Evolutionary conservation across 352 stramenopile genomes (phyloP).

Genomic region (Elongisporangium prolatum): DNA sequence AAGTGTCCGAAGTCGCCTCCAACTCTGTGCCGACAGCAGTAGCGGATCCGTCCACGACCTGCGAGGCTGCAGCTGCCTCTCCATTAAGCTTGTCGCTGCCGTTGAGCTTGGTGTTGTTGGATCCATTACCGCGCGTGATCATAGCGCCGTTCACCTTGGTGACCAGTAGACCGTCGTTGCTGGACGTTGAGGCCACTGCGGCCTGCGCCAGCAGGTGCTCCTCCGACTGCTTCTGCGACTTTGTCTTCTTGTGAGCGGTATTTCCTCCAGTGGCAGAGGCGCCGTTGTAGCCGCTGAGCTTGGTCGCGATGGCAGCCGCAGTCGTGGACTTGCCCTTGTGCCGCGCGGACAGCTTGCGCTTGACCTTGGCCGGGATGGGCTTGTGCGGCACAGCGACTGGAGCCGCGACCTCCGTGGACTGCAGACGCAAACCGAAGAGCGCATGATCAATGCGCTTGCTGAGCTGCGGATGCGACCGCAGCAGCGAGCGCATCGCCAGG

Average conservation of each 20-base stretch:
- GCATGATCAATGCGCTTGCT: not conserved
- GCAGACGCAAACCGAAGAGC: not conserved
- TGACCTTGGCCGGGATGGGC: slow-evolving; percentile 17
- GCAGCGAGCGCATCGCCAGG: not conserved
- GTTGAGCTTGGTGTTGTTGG: not conserved
- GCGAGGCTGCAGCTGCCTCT: not conserved
- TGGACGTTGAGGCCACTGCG: not conserved
- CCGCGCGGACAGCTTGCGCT: slow-evolving; percentile 24
- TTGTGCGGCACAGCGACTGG: slow-evolving; percentile 11
- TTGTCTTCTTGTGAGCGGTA: slow-evolving; percentile 10
- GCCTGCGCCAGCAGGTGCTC: slow-evolving; percentile 27
- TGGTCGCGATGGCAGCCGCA: not conserved
- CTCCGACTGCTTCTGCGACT: slow-evolving; percentile 27
- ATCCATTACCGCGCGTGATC: not conserved
- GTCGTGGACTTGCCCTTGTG: slow-evolving; percentile 19
- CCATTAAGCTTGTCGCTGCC: slow-evolving; percentile 2
- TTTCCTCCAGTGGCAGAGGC: slow-evolving; percentile 8
- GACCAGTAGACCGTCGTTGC: not conserved
- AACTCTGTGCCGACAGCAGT: not conserved
- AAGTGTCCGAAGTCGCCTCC: not conserved
- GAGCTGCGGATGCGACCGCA: not conserved
- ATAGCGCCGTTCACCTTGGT: not conserved
- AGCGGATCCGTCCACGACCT: not conserved
- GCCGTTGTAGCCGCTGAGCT: slow-evolving; percentile 8
- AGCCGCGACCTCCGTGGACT: not conserved